Base-by-base conservation (phyloP, 371 early-diverging fungal genomes). In the Circinella minor region DNA sequence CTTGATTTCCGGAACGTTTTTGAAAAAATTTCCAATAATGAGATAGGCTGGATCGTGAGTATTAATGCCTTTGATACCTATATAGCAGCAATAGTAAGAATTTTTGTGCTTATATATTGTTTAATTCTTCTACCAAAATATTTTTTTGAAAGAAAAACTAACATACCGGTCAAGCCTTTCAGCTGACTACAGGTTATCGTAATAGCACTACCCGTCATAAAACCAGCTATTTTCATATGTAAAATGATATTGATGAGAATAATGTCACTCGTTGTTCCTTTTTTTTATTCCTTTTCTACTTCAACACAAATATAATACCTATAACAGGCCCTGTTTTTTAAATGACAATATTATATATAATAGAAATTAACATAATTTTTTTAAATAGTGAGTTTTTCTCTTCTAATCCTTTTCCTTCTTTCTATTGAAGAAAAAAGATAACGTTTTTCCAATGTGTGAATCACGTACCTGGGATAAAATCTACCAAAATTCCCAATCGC, bases 401-500 rank as follows among this genome's bases (percentile, higher is more conserved):
- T 27, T 27, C 2, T 27, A 27, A 27, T 27, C 27, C 27, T 27
- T 27, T 27, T 27, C 27, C 27, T 27, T 27, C 27, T 1, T 27
- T 0, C 27, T 27, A 27, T 27, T 27, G 27, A 43, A 43, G 3
- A 43, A 43, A 6, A 43, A 11, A 43, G 11, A 43, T 43, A 43
- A 43, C 2, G 43, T 43, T 43, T 9, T 43, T 43, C 11, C 43
- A 6, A 43, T 43, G 43, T 43, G 43, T 15, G 17, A 0, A 36
- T 51, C 20, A 36, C 49, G 36, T 66, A 37, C 71, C 78, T 6
- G 97, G 93, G 61, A 97, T 94, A 71, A 97, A 94, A 70, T 97
- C 96, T n/a, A 95, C 91, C 13, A 97, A 67, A 66, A 94, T 88
- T 20, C 96, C 96, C 9, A 96, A 78, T 4, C 93, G 89, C 39